Conservation (phyloP, 768 basidiomycete genomes). For the Naganishia onofrii region DNA sequence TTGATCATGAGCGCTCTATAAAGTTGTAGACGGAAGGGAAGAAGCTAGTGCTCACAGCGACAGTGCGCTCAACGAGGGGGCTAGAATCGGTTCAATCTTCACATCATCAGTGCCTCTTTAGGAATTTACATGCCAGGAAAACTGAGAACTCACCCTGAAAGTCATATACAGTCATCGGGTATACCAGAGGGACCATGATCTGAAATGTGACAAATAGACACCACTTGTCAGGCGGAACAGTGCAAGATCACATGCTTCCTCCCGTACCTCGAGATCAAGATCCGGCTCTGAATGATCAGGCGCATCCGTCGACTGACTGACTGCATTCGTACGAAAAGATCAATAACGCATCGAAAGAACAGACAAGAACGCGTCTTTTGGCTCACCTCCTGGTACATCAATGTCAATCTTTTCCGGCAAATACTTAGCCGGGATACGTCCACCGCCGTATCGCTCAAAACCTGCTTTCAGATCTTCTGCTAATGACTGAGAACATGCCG, state of each 20-base stretch:
- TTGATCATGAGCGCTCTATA: no score
- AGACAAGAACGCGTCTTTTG: no score
- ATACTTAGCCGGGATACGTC: neutral
- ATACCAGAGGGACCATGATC: slow-evolving; percentile 20
- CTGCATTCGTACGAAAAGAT: neutral
- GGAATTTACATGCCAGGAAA: no score
- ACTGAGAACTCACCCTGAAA: neutral
- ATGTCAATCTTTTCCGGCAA: slow-evolving; percentile 22
- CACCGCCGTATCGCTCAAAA: slow-evolving; percentile 8
- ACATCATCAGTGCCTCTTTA: no score
- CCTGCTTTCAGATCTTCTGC: slow-evolving; percentile 8
- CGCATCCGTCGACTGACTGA: slow-evolving; percentile 3
- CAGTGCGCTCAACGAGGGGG: slow-evolving; percentile 20
- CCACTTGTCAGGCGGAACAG: neutral
- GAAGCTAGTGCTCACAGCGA: neutral
- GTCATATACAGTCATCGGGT: slow-evolving; percentile 20
- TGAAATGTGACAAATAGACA: neutral
- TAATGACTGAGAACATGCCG: neutral
- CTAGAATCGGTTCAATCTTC: neutral
- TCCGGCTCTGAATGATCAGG: slow-evolving; percentile 19
- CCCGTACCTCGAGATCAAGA: slow-evolving; percentile 15
- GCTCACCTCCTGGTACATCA: slow-evolving; percentile 15
- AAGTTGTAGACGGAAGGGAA: neutral
- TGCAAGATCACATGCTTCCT: neutral
- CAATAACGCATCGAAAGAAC: no score